A percentile compares a stretch with the other conserved stretches of the same genome.
These are phyloP conservation scores for Pseudogymnoascus sp. DNA, from an alignment of 2,329 filamentous ascomycete genomes.

Conservation along the genomic window DNA sequence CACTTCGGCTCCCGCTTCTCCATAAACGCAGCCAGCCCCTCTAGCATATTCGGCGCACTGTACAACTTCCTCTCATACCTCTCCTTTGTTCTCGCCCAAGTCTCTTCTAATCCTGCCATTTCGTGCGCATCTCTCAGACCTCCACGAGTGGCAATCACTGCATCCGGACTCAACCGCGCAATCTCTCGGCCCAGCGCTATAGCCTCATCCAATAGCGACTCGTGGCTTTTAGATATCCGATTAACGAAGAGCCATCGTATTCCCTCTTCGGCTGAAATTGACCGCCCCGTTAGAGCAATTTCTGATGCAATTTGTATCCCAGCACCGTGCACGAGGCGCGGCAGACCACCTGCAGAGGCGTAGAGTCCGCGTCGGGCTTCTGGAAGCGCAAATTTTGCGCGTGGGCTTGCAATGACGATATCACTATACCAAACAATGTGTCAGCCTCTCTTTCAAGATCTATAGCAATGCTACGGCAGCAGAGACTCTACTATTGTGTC, in stretches of 20 bases:
- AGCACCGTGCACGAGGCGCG: constrained; percentile 24
- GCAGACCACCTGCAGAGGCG: constrained; percentile 46
- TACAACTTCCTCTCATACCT: constrained; percentile 33
- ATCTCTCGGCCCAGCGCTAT: constrained; percentile 28
- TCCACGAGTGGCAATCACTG: constrained; percentile 27
- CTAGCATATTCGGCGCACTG: constrained; percentile 39
- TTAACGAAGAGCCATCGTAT: constrained; percentile 24
- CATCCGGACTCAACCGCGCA: constrained; percentile 28
- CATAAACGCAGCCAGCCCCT: constrained; percentile 43
- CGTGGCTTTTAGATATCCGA: constrained; percentile 24
- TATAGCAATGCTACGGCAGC: background rate
- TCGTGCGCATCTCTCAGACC: constrained; percentile 30
- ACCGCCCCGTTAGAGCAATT: constrained; percentile 24
- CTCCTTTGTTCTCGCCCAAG: constrained; percentile 34
- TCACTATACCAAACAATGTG: constrained; percentile 35
- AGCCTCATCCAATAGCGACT: constrained; percentile 24
- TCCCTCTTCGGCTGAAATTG: constrained; percentile 23
- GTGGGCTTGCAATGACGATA: constrained; percentile 45
- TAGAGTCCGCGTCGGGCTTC: constrained; percentile 51
- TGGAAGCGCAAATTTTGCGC: constrained; percentile 46
- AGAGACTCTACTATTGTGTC: background rate
- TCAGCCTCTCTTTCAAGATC: constrained; percentile 22
- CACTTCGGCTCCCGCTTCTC: constrained; percentile 41
- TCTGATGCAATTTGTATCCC: constrained; percentile 29
- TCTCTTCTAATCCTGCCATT: constrained; percentile 34